Evolutionary conservation across 805 yeast genomes (phyloP), one percentile per base, ranked within the genome.

Genomic region (Teunomyces funiuensis): DNA sequence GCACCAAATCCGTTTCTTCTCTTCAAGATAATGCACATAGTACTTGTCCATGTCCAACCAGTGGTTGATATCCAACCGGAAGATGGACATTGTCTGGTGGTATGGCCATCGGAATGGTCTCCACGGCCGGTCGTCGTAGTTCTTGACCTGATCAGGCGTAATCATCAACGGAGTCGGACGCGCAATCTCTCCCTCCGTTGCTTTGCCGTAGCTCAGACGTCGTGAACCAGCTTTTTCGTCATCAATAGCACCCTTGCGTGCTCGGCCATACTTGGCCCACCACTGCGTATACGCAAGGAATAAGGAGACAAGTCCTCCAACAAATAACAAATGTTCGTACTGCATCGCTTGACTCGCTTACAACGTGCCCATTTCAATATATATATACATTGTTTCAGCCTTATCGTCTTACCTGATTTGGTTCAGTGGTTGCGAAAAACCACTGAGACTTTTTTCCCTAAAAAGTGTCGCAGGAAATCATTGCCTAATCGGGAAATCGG

Each of bases 41-140:
- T 80, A 83, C 58, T 82, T 83, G 58, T 83, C 89, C 88, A 83
- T 83, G 53, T 83, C 88, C 49, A 83, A 62, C 89, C 89, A 83
- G 61, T 83, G 85, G 58, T 83, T 82, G 27, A 81, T 68, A 54
- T 83, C 86, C n/a, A 83, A 69, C 55, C 79, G 80, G 66, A 74
- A 83, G 37, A 83, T 82, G 11, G 84, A 76, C 89, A 83, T 83
- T 2, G 88, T 83, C 60, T 83, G 89, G 59, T 83, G 88, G 54
- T 83, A 83, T 20, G 89, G 89, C 82, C 85, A 81, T 53, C 89
- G 68, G 63, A 83, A 83, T 6, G 88, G 88, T 62, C 89, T 70
- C 89, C 89, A 83, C 9, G 89, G 88, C 56, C 89, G 69, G 52
- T 82, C 89, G 51, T 83, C 87, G 53, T 82, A 80, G 17, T 72